Base-by-base conservation (phyloP, 768 basidiomycete species). In the Daedaleopsis sinensis region DNA sequence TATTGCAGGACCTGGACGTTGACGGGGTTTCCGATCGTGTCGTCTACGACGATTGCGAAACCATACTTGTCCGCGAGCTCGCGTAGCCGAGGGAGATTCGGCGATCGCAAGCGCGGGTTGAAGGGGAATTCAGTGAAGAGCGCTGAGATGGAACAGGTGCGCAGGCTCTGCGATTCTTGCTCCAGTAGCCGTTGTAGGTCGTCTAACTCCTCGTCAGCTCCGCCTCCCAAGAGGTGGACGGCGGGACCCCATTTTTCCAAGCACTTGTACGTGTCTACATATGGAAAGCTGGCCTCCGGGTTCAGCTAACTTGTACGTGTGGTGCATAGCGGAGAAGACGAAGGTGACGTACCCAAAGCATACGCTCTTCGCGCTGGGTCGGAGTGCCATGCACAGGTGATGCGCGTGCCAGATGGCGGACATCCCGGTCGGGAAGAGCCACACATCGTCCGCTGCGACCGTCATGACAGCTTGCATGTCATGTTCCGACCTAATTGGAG, bases 161-260 rank as follows among this genome's bases (percentile, higher is more conserved):
- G 70, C 9, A 81, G 77, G 55, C 80, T 72, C 39, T 64, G 70
- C 6, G 71, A 71, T 67, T 84, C 82, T 11, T 74, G 69, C 51
- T 80, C 78, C 18, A 96, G 80, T 2, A 93, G 73, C 10, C 65
- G 71, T 63, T 93, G 90, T 0, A 98, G 79, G 27, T 82, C 79
- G 67, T 89, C 86, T 19, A 97, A 82, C 58, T 94, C 93, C 16
- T 80, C 73, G 58, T 93, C 87, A 9, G 88, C 73, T 0, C 96
- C 96, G 62, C 84, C 79, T 7, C 94, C 96, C 47, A 93, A 81
- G 79, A 98, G 96, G 71, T 94, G 82, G 65, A 88, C 93, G 1
- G 96, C 96, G 2, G 92, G 93, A 1, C 96, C 96, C 94, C 95
- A 98, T 75, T 99, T 98, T 67, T 95, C 80, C 2, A 98, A 79